phyloP scores from a whole-genome alignment of 2,329 filamentous ascomycete genomes.

The Teratosphaeria zuluensis region DNA sequence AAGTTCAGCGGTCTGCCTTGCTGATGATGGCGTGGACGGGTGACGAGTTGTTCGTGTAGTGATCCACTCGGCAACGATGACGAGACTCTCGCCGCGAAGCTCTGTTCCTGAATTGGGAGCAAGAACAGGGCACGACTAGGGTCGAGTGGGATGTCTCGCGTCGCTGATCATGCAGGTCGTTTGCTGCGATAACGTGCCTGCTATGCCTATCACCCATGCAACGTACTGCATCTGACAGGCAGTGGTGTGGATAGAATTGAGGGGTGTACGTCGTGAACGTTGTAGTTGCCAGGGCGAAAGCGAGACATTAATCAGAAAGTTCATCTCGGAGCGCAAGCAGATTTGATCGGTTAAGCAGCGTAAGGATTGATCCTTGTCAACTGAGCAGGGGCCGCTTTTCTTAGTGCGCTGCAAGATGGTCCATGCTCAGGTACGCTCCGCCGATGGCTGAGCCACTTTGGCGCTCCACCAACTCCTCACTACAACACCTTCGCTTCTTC shows the following conservation, averaged over 20 bases:
- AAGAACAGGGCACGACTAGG: not conserved
- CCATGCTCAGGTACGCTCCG: not conserved
- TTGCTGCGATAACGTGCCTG: not conserved
- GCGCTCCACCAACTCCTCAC: constrained; percentile 7
- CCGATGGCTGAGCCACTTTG: not conserved
- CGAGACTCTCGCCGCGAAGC: not conserved
- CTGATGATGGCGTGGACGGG: not conserved
- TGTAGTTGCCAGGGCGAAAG: not conserved
- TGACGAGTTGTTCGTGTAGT: not conserved
- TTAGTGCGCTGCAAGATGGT: not conserved
- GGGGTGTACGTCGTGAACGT: not conserved
- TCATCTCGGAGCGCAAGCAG: not conserved
- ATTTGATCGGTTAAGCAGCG: not conserved
- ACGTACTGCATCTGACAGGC: not conserved
- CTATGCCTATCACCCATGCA: not conserved
- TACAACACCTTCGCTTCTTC: not conserved
- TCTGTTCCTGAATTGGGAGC: not conserved
- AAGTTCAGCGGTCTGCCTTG: not conserved
- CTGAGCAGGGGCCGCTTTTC: not conserved
- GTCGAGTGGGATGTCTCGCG: not conserved
- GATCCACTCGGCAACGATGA: not conserved
- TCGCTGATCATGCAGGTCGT: not conserved
- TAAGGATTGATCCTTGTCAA: not conserved
- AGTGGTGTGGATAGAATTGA: not conserved
- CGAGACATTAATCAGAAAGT: not conserved